A percentile compares a stretch with the other conserved stretches of the same genome.
phyloP scores from a whole-genome alignment of 2,329 filamentous ascomycete species.

The Talaromyces sp. region DNA sequence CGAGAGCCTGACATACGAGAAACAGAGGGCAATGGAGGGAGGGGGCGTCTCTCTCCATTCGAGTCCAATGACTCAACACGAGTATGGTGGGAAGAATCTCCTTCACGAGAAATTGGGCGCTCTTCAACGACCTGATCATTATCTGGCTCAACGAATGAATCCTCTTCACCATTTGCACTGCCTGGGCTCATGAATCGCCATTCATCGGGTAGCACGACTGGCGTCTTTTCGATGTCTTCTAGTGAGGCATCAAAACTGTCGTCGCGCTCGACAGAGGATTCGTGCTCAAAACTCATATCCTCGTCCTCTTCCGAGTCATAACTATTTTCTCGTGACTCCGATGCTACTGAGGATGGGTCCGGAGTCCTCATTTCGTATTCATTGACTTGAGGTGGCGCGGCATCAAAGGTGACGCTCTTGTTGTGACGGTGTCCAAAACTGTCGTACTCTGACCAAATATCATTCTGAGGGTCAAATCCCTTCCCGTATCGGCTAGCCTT shows the following conservation, averaged over 20 bases:
- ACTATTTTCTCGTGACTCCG: slow-evolving; percentile 88
- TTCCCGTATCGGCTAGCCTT: slow-evolving; percentile 60
- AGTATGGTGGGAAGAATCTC: slow-evolving; percentile 44
- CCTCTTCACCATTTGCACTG: slow-evolving; percentile 63
- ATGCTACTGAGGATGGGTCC: slow-evolving; percentile 88
- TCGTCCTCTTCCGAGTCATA: slow-evolving; percentile 75
- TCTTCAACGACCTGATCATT: slow-evolving; percentile 67
- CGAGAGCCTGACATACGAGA: slow-evolving; percentile 45
- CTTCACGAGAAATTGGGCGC: slow-evolving; percentile 50
- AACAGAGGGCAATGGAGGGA: slow-evolving; percentile 76
- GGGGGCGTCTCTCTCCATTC: slow-evolving; percentile 77
- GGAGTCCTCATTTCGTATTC: slow-evolving; percentile 98
- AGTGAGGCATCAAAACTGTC: slow-evolving; percentile 96
- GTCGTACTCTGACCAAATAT: slow-evolving; percentile 63
- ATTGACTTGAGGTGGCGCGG: slow-evolving; percentile 88
- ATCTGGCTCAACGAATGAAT: slow-evolving; percentile 66
- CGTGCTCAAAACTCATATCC: slow-evolving; percentile 63
- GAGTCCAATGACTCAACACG: slow-evolving; percentile 76
- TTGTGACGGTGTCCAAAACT: slow-evolving; percentile 75
- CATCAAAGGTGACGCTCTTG: slow-evolving; percentile 97
- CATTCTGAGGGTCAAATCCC: slow-evolving; percentile 67
- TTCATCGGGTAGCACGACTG: slow-evolving; percentile 94
- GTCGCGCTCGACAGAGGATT: slow-evolving; percentile 65
- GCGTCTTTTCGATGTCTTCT: slow-evolving; percentile 95
- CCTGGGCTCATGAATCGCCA: slow-evolving; percentile 80